phyloP scores from a whole-genome alignment of 495 filamentous ascomycete genomes.

The Monascus purpureus region DNA sequence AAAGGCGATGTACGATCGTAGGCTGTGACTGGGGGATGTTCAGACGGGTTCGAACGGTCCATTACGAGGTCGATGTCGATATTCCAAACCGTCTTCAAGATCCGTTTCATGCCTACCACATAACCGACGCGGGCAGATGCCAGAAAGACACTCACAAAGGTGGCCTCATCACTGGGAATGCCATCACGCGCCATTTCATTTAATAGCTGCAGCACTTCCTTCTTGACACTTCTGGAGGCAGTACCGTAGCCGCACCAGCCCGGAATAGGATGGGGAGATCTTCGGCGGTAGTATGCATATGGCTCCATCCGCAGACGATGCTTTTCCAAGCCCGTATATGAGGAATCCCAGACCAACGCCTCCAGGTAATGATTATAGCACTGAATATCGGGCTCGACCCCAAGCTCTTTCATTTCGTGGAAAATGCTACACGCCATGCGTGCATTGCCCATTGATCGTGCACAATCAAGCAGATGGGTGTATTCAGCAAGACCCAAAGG shows the following conservation, averaged over 20 bases:
- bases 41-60: slow-evolving; percentile 9
- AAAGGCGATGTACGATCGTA: slow-evolving; percentile 35
- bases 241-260: slow-evolving; percentile 23
- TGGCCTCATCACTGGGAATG: slow-evolving; percentile 34
- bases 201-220: slow-evolving; percentile 24
- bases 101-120: slow-evolving; percentile 24
- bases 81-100: slow-evolving; percentile 43
- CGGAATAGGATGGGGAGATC: slow-evolving; percentile 3
- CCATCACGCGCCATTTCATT: slow-evolving; percentile 36
- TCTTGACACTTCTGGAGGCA: slow-evolving; percentile 16
- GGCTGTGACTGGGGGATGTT: slow-evolving; percentile 12
- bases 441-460: slow-evolving; percentile 31
- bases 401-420: slow-evolving; percentile 26
- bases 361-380: slow-evolving; percentile 48
- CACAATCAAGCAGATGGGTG: slow-evolving; percentile 41
- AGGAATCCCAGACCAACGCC: slow-evolving; percentile 28
- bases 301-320: slow-evolving; percentile 30
- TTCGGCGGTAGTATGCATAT: slow-evolving; percentile 15
- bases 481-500: slow-evolving; percentile 34
- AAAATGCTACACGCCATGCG: slow-evolving; percentile 36
- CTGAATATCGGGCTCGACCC: slow-evolving; percentile 28
- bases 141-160: slow-evolving; percentile 42
- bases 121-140: slow-evolving; percentile 44
- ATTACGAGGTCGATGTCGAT: slow-evolving; percentile 36
- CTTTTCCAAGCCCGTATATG: slow-evolving; percentile 18